Percentiles rank a stretch among this genome's conserved stretches.
phyloP scores from a whole-genome alignment of 306 rosid species.

The Sophora flavescens region DNA sequence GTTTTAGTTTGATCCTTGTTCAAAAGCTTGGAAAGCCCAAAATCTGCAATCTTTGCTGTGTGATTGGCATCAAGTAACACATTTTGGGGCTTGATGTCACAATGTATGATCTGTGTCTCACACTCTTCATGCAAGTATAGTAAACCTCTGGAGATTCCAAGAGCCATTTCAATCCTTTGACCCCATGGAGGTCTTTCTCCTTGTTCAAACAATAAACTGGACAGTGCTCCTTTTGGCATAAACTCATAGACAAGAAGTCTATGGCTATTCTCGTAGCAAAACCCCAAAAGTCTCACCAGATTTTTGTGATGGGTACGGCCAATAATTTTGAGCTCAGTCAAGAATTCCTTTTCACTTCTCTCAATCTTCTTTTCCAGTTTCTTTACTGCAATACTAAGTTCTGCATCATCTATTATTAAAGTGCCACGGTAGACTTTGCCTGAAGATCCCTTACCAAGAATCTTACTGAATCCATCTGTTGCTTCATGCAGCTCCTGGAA shows the following conservation, averaged over 20 bases:
- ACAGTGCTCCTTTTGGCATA: slow-evolving; percentile 48
- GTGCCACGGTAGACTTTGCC: slow-evolving; percentile 48
- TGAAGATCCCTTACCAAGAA: slow-evolving; percentile 47
- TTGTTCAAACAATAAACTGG: slow-evolving; percentile 42
- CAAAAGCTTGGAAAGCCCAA: slow-evolving; percentile 53
- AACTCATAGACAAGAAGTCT: slow-evolving; percentile 48
- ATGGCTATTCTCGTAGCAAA: slow-evolving; percentile 47
- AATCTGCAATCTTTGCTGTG: slow-evolving; percentile 51
- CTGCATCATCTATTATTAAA: slow-evolving; percentile 28
- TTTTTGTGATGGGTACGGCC: slow-evolving; percentile 55
- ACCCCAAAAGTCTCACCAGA: slow-evolving; percentile 50
- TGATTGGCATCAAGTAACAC: slow-evolving; percentile 51
- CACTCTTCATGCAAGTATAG: slow-evolving; percentile 51
- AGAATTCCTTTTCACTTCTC: slow-evolving; percentile 46
- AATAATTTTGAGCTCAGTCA: slow-evolving; percentile 52
- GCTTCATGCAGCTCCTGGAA: slow-evolving; percentile 52
- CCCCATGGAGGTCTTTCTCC: slow-evolving; percentile 45
- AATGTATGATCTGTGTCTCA: slow-evolving; percentile 53
- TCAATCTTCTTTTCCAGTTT: slow-evolving; percentile 44
- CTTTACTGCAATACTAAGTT: slow-evolving; percentile 48
- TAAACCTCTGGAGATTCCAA: slow-evolving; percentile 50
- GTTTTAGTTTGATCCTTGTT: slow-evolving; percentile 51
- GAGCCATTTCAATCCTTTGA: slow-evolving; percentile 51
- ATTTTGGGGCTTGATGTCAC: slow-evolving; percentile 55
- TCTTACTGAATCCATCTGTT: slow-evolving; percentile 43